Evolutionary conservation across 768 basidiomycete genomes (phyloP), one percentile per base, ranked within the genome.

Genomic region (Cubamyces lactineus): DNA sequence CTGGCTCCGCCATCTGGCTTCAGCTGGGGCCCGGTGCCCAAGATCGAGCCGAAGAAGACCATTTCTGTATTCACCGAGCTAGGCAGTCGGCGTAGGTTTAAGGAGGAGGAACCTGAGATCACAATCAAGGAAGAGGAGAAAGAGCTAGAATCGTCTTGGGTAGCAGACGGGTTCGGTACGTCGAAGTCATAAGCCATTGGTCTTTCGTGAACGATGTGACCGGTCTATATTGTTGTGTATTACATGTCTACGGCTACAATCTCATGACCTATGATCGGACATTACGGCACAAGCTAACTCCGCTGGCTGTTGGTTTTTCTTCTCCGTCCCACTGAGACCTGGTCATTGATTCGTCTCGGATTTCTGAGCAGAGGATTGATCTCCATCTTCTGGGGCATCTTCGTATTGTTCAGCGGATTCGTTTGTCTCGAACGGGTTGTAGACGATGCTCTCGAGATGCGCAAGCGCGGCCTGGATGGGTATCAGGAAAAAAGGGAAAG

Each of bases 361-460:
- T 1, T 48, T 8, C 4, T 48, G 47, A 13, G 47, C 21, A 13
- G 43, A n/a, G 9, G 5, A 2, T 17, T 43, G 41, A 23, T 21
- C 38, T 26, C 21, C 43, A 38, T 48, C 58, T 34, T 65, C 63
- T 2, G 60, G 62, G 2, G 62, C 67, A 34, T 67, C 63, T n/a
- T 61, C 54, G 26, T 59, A 60, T 24, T 62, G 63, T 16, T 64
- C 63, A 3, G 48, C 30, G 17, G 53, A 23, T 11, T 48, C 49
- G 19, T 48, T 16, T n/a, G 63, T 50, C 39, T 70, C 73, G 61
- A 72, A 74, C 16, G 82, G 80, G 75, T 92, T 77, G 72, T 85
- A 75, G 59, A 92, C 89, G 77, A 94, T 91, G 54, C 87, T 89
- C 72, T 94, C 92, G 61, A 94, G 81, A 75, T 94, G 84, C 16